Evolutionary conservation across 106 monocot species (phyloP).

Genomic region (Xerophyta viscosa): DNA sequence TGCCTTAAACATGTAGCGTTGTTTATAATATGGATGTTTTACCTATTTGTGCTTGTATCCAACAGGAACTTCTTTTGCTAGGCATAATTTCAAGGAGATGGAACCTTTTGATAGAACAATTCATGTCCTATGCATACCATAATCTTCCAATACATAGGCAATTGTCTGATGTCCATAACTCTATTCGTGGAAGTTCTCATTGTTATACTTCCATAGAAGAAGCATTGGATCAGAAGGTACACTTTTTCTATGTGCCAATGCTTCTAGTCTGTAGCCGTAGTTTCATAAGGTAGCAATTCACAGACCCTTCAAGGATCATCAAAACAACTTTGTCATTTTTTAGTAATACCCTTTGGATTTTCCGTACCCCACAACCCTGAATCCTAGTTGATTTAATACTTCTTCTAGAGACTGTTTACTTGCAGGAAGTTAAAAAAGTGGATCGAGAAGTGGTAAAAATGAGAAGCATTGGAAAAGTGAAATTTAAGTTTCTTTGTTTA

Average conservation of each 20-base stretch:
- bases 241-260: too few species aligned
- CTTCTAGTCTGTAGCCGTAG: too few species aligned
- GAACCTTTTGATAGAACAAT: slow-evolving; percentile 28
- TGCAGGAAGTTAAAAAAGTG: too few species aligned
- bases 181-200: slow-evolving; percentile 25
- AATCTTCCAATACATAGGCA: slow-evolving; percentile 36
- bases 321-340: too few species aligned
- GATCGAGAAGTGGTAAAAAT: too few species aligned
- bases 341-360: too few species aligned
- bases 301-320: neutral
- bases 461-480: too few species aligned
- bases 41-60: slow-evolving; percentile 9
- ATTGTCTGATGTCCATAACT: slow-evolving; percentile 26
- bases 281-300: neutral
- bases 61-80: slow-evolving; percentile 56
- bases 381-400: too few species aligned
- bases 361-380: too few species aligned
- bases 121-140: slow-evolving; percentile 36
- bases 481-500: too few species aligned
- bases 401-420: too few species aligned
- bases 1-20: too few species aligned
- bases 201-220: slow-evolving; percentile 9
- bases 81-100: slow-evolving; percentile 48
- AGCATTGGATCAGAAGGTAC: slow-evolving; percentile 30
- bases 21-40: neutral